These are phyloP conservation scores for Erysimum cheiri DNA, from an alignment of 441 rosid species.

Conservation along the genomic window DNA sequence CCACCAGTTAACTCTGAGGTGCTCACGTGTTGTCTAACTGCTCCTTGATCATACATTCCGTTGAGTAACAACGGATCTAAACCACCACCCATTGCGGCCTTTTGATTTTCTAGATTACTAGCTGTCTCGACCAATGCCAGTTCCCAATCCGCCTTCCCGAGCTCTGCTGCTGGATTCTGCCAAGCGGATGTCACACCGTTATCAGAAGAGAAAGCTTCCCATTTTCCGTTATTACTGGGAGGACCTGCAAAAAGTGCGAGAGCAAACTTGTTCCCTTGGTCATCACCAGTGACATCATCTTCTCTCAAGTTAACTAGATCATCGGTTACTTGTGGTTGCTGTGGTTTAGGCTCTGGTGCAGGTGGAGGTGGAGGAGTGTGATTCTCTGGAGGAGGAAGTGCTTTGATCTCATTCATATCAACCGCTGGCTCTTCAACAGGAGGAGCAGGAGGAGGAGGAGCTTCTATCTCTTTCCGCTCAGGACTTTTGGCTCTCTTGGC, in stretches of 20 bases:
- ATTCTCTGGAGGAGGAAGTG: constrained; percentile 83
- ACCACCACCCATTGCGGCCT: constrained; percentile 89
- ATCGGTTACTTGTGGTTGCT: constrained; percentile 53
- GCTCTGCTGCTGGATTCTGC: constrained; percentile 95
- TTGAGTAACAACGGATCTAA: constrained; percentile 82
- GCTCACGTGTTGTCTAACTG: constrained; percentile 85
- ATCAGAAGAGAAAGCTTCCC: constrained; percentile 89
- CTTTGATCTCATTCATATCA: constrained; percentile 85
- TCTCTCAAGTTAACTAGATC: constrained; percentile 91
- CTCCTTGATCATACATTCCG: constrained; percentile 96
- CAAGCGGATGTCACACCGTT: constrained; percentile 90
- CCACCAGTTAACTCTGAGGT: constrained; percentile 77
- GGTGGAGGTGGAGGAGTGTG: constrained; percentile 69
- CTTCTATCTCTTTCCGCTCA: constrained; percentile 66
- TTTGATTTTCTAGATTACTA: constrained; percentile 79
- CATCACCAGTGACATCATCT: constrained; percentile 72
- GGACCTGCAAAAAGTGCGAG: constrained; percentile 87
- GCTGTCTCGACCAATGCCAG: constrained; percentile 90
- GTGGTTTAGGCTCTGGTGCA: constrained; percentile 57
- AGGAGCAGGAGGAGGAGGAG: constrained; percentile 51
- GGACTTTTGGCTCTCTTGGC: constrained; percentile 87
- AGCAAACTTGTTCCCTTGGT: constrained; percentile 86
- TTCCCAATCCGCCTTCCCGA: constrained; percentile 93
- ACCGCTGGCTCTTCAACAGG: constrained; percentile 65
- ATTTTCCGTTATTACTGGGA: constrained; percentile 70